These are phyloP conservation scores for Lonicera japonica DNA, from an alignment of 129 eudicot genomes.

Conservation along the genomic window DNA sequence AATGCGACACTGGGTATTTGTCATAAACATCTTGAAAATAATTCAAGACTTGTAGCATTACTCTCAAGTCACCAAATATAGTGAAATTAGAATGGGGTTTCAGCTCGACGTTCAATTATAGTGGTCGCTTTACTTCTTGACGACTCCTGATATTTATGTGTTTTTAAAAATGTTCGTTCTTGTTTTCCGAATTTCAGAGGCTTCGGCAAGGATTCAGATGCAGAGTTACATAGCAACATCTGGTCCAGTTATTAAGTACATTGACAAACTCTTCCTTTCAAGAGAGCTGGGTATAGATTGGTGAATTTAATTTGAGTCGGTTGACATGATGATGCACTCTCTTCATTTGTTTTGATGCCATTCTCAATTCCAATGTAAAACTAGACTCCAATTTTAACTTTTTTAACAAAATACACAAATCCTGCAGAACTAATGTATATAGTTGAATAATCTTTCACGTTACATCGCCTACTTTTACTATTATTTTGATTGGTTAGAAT, in stretches of 20 bases:
- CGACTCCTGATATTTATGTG: no score
- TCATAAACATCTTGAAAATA: no score
- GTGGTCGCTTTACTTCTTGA: no score
- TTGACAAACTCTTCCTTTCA: conserved; percentile 67
- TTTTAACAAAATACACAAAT: neutral
- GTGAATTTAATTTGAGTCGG: conserved; percentile 31
- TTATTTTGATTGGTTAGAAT: neutral
- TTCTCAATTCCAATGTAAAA: neutral
- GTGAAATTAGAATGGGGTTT: no score
- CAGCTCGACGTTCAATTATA: no score
- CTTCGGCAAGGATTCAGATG: conserved; percentile 74
- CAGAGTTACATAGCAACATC: conserved; percentile 64
- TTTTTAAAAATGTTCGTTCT: neutral
- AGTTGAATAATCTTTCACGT: neutral
- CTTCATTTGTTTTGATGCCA: neutral
- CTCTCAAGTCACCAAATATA: no score
- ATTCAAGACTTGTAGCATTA: no score
- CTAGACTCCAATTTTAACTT: neutral
- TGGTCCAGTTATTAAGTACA: conserved; percentile 49
- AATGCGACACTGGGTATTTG: no score
- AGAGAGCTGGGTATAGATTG: conserved; percentile 82
- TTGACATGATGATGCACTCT: no score
- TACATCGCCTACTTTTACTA: neutral
- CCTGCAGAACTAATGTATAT: neutral
- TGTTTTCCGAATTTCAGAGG: conserved; percentile 37